phyloP scores from a whole-genome alignment of 441 rosid genomes.

The Metrosideros polymorpha region DNA sequence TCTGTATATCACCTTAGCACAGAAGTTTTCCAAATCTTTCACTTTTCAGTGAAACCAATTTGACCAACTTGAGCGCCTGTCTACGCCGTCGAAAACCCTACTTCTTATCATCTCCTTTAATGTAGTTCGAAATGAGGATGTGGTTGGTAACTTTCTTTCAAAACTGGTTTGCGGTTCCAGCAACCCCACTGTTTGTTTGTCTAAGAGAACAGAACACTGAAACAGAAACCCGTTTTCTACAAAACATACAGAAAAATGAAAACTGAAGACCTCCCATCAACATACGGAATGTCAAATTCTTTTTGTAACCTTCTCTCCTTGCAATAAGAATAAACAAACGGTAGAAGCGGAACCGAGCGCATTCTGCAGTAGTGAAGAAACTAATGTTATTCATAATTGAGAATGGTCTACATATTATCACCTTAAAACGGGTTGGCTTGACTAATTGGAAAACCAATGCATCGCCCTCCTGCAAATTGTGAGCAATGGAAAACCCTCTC shows the following conservation, averaged over 20 bases:
- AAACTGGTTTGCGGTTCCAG: not conserved
- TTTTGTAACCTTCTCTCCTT: not conserved
- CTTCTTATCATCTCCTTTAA: not conserved
- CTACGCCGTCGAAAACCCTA: not conserved
- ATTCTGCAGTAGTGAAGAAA: not conserved
- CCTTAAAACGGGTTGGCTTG: constrained; percentile 3
- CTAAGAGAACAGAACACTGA: not conserved
- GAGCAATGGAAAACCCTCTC: constrained; percentile 1
- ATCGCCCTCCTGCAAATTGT: not conserved
- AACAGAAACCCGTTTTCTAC: not conserved
- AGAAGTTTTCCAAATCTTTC: not conserved
- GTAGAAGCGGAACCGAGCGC: not conserved
- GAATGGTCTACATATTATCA: not conserved
- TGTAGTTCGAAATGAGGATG: not conserved
- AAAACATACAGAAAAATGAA: not conserved
- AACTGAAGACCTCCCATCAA: not conserved
- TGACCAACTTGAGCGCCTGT: not conserved
- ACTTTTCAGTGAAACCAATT: not conserved
- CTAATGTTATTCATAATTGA: not conserved
- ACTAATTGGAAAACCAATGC: constrained; percentile 3
- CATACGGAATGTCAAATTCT: not conserved
- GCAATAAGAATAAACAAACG: not conserved
- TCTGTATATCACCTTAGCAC: not conserved
- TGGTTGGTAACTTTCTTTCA: not conserved
- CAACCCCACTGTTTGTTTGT: not conserved